Conservation (phyloP, 768 basidiomycete species). For the Chalciporus pseudorubinellus region DNA sequence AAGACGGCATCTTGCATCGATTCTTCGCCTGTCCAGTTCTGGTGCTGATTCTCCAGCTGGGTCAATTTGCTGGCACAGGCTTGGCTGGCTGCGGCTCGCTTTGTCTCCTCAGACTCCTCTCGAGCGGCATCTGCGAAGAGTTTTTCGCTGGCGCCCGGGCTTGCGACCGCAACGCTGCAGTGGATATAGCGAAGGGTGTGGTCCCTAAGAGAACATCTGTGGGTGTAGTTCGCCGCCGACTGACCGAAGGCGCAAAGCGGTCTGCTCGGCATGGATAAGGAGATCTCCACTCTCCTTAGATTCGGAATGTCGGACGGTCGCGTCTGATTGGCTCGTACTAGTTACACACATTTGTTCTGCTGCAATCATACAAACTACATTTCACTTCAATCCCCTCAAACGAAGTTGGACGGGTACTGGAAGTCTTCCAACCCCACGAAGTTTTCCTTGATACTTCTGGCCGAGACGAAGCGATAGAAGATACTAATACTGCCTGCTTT, state of each 20-base stretch:
- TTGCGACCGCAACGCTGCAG: background rate
- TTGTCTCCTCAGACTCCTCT: slow-evolving; percentile 45
- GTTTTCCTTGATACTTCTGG: slow-evolving; percentile 96
- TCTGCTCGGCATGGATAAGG: background rate
- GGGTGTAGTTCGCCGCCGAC: background rate
- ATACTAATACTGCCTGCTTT: slow-evolving; percentile 86
- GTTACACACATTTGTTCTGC: background rate
- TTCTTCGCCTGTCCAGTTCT: slow-evolving; percentile 82
- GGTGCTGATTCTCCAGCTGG: slow-evolving; percentile 44
- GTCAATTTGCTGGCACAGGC: slow-evolving; percentile 19
- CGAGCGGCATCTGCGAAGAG: slow-evolving; percentile 62
- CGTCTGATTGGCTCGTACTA: background rate
- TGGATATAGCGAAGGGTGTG: background rate
- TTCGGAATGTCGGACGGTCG: background rate
- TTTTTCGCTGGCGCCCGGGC: slow-evolving; percentile 50
- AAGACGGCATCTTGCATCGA: slow-evolving; percentile 64
- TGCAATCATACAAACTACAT: background rate
- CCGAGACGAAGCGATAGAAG: slow-evolving; percentile 80
- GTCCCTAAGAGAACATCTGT: background rate
- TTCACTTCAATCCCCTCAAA: slow-evolving; percentile 35
- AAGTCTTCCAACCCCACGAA: slow-evolving; percentile 82
- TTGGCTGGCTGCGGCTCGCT: slow-evolving; percentile 5
- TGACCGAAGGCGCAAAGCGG: background rate
- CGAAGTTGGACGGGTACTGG: slow-evolving; percentile 84
- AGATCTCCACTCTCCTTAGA: too few species aligned